Evolutionary conservation across 2,329 filamentous ascomycete genomes (phyloP), one percentile per base, ranked within the genome.

Genomic region (Epichloe bromicola): DNA sequence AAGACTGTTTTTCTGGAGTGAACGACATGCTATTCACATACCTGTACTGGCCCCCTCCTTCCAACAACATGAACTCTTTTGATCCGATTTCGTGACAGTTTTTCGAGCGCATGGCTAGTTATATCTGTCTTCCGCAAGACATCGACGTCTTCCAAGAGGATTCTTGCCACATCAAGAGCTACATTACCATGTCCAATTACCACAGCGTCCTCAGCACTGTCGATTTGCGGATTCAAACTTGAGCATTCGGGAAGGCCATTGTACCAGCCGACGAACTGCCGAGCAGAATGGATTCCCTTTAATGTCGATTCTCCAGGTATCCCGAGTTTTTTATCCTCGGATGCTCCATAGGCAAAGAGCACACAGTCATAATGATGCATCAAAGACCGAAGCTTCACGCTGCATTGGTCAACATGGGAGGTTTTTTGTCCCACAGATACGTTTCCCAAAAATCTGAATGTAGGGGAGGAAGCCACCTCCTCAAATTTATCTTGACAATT

Each of bases 221-320:
- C 78, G 26, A 97, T 74, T 61, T 88, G 79, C 0, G 89, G 86
- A n/a, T 77, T 71, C 7, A 95, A 70, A 58, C 77, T 67, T 19
- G 84, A 78, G 62, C 86, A 86, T 59, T 94, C 86, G 0, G 93
- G 93, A 3, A 95, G 75, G 3, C 93, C 93, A 66, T 98, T 98
- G 67, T 98, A 98, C 93, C 93, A 98, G 17, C 90, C 93, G 1
- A 98, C 93, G 64, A 97, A 96, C 39, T 89, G 85, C 30, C 93
- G 80, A 2, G 93, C 93, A 7, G 90, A 95, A 63, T 89, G 85
- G 17, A 97, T 81, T 3, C 87, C 88, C 26, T 75, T 72, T 6
- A 93, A 70, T 5, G 69, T 66, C 3, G 83, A 76, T 61, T 98
- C 93, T 8, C 91, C 90, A 0, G 85, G 82, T 37, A 98, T 82